Base-by-base conservation (phyloP, 106 monocot species). In the Dioscorea alata region DNA sequence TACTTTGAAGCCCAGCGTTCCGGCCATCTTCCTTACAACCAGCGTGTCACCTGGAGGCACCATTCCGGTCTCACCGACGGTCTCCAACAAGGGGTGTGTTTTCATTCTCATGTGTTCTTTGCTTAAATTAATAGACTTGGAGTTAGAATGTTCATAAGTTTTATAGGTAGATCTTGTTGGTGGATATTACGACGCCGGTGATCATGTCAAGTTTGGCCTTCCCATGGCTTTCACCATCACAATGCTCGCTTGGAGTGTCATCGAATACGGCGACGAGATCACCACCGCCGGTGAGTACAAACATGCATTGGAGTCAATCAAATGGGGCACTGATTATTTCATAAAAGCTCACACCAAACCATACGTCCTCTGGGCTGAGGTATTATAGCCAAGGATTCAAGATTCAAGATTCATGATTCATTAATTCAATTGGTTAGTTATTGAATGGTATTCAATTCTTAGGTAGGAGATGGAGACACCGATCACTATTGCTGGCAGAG, bases 261-360 rank as follows among this genome's bases (percentile, higher is more conserved):
- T 74, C 18, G 83, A 88, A 72, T 83, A 88, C 77, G 78, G 72
- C 7, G 69, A 74, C 16, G 69, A 83, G 33, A 74, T 88, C 25
- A 63, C 64, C 19, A 74, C 18, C 0, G 69, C 74, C 32, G 71
- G 80, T 0, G 80, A 88, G 71, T 24, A 33, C 18, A 50, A 12
- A 22, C 82, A 86, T 63, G 73, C 75, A 6, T 65, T 82, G 67
- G 81, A 53, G 68, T 76, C 87, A 6, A 80, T 87, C 74, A 87
- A 87, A 48, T 87, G 87, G 87, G 87, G 87, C 28, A 82, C 86
- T 8, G 86, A 86, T 57, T 86, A 86, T 76, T 82, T 86, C 66
- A 12, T 86, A 61, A 86, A 86, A 49, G 86, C 86, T 19, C 86
- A 86, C 66, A 75, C 86, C 1, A 48, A 66, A 2, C 57, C 82